Conservation (phyloP, 1,284 basidiomycete genomes). For the Phenoliferia sp. region DNA sequence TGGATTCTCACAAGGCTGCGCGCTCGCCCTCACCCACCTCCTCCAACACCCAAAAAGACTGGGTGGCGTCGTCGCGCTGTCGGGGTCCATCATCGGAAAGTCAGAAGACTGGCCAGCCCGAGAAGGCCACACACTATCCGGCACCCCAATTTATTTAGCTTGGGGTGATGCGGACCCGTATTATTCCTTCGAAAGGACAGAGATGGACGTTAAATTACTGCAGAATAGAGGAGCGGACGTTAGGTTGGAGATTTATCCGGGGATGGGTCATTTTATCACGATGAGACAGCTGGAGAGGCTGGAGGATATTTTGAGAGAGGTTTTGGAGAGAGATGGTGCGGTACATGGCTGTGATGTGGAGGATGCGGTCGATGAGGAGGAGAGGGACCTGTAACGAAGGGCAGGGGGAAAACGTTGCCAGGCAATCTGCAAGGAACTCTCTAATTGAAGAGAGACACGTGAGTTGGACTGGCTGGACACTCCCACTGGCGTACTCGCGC, state of each 20-base stretch:
- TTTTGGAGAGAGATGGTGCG: not conserved
- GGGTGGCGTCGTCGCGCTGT: not conserved
- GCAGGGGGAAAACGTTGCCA: too few relatives aligned
- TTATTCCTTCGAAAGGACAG: not conserved
- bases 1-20: slow-evolving; percentile 6
- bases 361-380: too few relatives aligned
- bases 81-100: not conserved
- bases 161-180: not conserved
- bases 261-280: slow-evolving; percentile 2
- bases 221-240: not conserved
- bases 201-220: slow-evolving; percentile 3
- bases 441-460: too few relatives aligned
- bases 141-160: not conserved
- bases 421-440: too few relatives aligned
- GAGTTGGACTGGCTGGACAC: too few relatives aligned
- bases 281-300: slow-evolving; percentile 3
- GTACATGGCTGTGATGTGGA: too few relatives aligned
- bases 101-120: not conserved
- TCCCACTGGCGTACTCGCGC: too few relatives aligned
- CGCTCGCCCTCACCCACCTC: not conserved
- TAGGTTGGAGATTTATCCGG: not conserved
- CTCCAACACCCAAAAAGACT: not conserved
- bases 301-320: not conserved
- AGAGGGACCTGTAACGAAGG: too few relatives aligned
- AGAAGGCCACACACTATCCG: not conserved